Evolutionary conservation across 495 filamentous ascomycete species (phyloP).

Genomic region (Penicillium fimorum): DNA sequence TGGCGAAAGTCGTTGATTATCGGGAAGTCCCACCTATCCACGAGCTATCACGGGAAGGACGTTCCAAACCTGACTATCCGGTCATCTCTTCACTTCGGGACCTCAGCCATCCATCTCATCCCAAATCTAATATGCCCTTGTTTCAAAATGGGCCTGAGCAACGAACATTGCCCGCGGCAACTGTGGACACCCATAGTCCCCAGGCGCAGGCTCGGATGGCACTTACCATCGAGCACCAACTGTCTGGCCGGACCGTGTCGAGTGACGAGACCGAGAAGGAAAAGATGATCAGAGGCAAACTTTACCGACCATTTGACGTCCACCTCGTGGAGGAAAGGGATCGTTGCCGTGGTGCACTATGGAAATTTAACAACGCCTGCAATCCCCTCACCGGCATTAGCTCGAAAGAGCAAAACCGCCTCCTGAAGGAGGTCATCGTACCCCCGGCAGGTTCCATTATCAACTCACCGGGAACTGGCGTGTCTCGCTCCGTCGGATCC

Average conservation of each 20-base stretch:
- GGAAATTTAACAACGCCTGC: conserved; percentile 85
- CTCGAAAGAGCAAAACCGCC: conserved; percentile 71
- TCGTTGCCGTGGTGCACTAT: conserved; percentile 77
- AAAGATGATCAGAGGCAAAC: conserved; percentile 85
- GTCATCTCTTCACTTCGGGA: conserved; percentile 47
- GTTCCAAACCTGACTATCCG: conserved; percentile 42
- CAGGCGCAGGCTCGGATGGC: conserved; percentile 49
- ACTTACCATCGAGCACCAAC: conserved; percentile 45
- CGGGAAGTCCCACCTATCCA: conserved; percentile 46
- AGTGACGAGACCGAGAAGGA: conserved; percentile 75
- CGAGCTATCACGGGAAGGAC: conserved; percentile 42
- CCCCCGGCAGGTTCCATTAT: conserved; percentile 44
- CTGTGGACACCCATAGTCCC: conserved; percentile 43
- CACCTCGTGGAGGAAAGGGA: conserved; percentile 84
- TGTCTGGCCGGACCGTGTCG: conserved; percentile 34
- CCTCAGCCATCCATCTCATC: conserved; percentile 35
- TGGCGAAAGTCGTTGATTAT: conserved; percentile 40
- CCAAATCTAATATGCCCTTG: conserved; percentile 38
- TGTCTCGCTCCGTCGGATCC: conserved; percentile 45
- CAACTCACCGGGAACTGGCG: conserved; percentile 45
- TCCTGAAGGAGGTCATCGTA: conserved; percentile 71
- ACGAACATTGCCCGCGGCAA: conserved; percentile 29
- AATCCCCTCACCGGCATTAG: conserved; percentile 76
- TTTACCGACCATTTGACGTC: conserved; percentile 73
- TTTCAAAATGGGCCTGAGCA: conserved; percentile 41